phyloP scores from a whole-genome alignment of 73 alveolate genomes.

The Paramecium pentaurelia region DNA sequence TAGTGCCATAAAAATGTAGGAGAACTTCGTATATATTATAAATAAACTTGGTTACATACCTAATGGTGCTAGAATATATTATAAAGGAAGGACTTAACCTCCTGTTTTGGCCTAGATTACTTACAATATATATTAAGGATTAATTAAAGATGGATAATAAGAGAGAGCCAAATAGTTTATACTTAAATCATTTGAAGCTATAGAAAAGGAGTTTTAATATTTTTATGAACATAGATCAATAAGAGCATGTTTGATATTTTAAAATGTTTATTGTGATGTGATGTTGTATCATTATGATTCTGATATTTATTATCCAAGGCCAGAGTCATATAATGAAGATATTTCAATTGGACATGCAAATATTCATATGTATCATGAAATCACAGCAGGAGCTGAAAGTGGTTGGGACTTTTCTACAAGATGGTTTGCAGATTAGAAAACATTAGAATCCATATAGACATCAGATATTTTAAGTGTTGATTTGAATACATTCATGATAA shows the following conservation, averaged over 20 bases:
- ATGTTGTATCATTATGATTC: constrained; percentile 6
- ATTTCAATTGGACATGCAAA: background rate
- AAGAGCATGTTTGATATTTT: background rate
- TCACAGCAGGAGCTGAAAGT: constrained; percentile 42
- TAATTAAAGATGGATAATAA: background rate
- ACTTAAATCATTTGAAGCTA: background rate
- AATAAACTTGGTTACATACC: constrained; percentile 3
- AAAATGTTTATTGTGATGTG: background rate
- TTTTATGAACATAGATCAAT: constrained; percentile 8
- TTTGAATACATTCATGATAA: background rate
- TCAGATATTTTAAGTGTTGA: background rate
- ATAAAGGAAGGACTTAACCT: constrained; percentile 6
- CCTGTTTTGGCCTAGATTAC: background rate
- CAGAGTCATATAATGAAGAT: constrained; percentile 46
- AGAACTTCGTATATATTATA: background rate
- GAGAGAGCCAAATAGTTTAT: constrained; percentile 6
- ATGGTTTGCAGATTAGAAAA: background rate
- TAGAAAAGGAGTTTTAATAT: background rate
- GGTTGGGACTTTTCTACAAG: constrained; percentile 44
- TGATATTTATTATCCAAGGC: constrained; percentile 10
- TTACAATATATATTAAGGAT: background rate
- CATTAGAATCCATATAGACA: background rate
- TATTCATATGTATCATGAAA: background rate
- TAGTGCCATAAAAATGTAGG: constrained; percentile 34
- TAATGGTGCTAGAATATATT: constrained; percentile 27